These are phyloP conservation scores for Cladosporium sp. DNA, from an alignment of 2,329 filamentous ascomycete species.

Conservation along the genomic window DNA sequence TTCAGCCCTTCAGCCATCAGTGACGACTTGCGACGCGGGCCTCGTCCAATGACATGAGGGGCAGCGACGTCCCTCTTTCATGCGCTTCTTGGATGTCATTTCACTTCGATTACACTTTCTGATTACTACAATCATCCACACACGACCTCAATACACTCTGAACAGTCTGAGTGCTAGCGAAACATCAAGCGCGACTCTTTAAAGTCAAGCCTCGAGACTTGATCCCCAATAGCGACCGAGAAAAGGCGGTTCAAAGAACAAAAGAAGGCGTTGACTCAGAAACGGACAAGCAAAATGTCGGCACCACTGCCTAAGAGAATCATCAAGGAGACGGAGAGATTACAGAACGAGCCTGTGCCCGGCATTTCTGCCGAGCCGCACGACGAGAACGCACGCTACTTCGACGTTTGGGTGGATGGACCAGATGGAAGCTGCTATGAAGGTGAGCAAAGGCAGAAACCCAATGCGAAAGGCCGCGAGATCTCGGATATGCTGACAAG, in stretches of 20 bases:
- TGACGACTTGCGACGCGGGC: no score
- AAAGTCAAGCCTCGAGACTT: no score
- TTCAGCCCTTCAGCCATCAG: no score
- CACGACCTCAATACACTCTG: no score
- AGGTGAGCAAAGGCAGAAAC: slow-evolving; percentile 51
- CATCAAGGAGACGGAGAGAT: slow-evolving; percentile 95
- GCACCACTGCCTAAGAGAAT: slow-evolving; percentile 80
- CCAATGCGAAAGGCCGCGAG: slow-evolving; percentile 11
- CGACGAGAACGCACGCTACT: slow-evolving; percentile 96
- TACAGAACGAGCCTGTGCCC: slow-evolving; percentile 94
- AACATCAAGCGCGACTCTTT: no score
- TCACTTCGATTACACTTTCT: no score
- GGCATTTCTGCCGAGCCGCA: slow-evolving; percentile 95
- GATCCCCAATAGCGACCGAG: no score
- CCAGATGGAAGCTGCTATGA: slow-evolving; percentile 92
- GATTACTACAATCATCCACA: no score
- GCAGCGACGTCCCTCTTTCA: no score
- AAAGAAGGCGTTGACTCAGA: slow-evolving; percentile 5
- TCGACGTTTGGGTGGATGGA: slow-evolving; percentile 94
- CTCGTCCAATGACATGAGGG: no score
- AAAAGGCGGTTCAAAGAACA: background rate
- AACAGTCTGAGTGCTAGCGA: no score
- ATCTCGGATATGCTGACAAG: background rate
- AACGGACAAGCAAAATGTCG: slow-evolving; percentile 48
- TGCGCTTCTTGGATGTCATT: no score